Evolutionary conservation across 768 basidiomycete species (phyloP).

Genomic region (Tricholoma terreum): DNA sequence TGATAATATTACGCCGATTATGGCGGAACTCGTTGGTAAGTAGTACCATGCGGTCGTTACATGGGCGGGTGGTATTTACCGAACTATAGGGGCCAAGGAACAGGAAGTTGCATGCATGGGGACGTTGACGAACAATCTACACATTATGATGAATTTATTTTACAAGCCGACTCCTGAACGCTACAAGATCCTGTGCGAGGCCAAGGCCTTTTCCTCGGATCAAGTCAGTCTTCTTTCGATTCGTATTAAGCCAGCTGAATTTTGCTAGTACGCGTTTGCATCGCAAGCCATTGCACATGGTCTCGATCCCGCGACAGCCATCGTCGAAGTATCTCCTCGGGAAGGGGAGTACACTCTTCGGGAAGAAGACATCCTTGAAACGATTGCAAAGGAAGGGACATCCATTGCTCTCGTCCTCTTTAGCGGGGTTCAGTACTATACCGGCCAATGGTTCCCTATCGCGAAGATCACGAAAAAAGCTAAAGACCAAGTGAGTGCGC

Average conservation of each 20-base stretch:
- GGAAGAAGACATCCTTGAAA: conserved; percentile 82
- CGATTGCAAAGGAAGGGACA: conserved; percentile 67
- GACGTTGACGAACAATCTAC: conserved; percentile 91
- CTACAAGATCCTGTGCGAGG: conserved; percentile 94
- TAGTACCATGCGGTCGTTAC: not conserved
- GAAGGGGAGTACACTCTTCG: conserved; percentile 81
- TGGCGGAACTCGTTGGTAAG: conserved; percentile 84
- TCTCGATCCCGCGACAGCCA: conserved; percentile 64
- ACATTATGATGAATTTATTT: conserved; percentile 92
- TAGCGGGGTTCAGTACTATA: conserved; percentile 95
- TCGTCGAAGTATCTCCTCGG: conserved; percentile 79
- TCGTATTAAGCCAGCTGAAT: conserved; percentile 7
- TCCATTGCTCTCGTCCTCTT: conserved; percentile 90
- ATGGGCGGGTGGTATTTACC: conserved; percentile 12
- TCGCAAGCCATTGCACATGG: conserved; percentile 88
- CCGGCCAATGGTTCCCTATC: conserved; percentile 93
- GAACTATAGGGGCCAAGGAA: conserved; percentile 69
- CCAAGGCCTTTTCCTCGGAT: conserved; percentile 94
- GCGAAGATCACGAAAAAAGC: conserved; percentile 78
- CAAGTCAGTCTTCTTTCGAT: conserved; percentile 52
- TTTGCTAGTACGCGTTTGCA: conserved; percentile 83
- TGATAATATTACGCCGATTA: conserved; percentile 64
- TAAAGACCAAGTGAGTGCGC: conserved; percentile 65
- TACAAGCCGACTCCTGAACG: conserved; percentile 84
- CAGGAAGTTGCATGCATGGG: conserved; percentile 95